These are phyloP conservation scores for Emericellopsis terricola DNA, from an alignment of 495 filamentous ascomycete species.

Conservation along the genomic window DNA sequence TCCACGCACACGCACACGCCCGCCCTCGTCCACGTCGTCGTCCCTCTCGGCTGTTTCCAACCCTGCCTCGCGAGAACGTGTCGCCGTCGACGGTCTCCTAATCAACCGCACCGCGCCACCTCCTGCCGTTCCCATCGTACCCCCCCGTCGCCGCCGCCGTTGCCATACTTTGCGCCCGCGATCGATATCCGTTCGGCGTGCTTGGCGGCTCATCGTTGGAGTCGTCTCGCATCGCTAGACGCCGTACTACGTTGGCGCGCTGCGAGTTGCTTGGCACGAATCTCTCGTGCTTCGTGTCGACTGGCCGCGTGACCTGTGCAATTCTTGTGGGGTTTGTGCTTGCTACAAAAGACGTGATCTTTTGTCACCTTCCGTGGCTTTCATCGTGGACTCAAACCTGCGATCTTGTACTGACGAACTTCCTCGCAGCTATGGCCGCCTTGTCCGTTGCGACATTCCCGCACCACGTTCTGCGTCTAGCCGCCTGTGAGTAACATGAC, in stretches of 20 bases:
- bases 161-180: neutral
- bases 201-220: no score
- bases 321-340: neutral
- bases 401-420: no score
- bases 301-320: no score
- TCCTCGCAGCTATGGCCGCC: constrained; percentile 81
- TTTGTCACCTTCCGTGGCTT: no score
- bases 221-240: no score
- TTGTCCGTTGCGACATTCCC: constrained; percentile 97
- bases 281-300: no score
- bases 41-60: no score
- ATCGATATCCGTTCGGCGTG: no score
- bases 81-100: constrained; percentile 11
- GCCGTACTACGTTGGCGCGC: no score
- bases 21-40: constrained; percentile 13
- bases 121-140: neutral
- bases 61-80: constrained; percentile 8
- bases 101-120: neutral
- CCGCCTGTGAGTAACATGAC: constrained; percentile 64
- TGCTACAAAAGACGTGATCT: constrained; percentile 6
- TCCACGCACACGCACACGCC: no score
- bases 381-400: no score
- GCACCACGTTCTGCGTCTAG: constrained; percentile 83
- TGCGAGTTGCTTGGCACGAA: no score
- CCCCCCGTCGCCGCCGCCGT: neutral